phyloP scores from a whole-genome alignment of 805 yeast genomes.

The Brettanomyces nanus region DNA sequence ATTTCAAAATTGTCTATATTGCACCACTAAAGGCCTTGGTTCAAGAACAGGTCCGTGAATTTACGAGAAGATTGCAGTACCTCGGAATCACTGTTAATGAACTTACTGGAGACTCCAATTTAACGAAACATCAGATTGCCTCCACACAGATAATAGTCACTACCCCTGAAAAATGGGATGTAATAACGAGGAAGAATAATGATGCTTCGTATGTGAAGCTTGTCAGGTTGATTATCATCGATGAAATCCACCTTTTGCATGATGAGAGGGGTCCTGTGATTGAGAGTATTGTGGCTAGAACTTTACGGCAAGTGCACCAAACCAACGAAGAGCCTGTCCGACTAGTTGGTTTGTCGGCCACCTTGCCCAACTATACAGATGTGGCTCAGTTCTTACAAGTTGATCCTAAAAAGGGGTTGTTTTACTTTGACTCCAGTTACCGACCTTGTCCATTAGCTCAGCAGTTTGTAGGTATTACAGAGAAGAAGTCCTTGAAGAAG shows the following conservation, averaged over 20 bases:
- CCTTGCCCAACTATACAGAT: constrained; percentile 81
- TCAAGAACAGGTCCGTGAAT: constrained; percentile 88
- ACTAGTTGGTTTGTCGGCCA: constrained; percentile 83
- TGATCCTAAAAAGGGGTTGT: constrained; percentile 49
- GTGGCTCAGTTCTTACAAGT: constrained; percentile 79
- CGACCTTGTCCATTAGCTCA: constrained; percentile 93
- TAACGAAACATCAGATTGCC: constrained; percentile 66
- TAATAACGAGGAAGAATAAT: constrained; percentile 74
- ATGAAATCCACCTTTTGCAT: constrained; percentile 87
- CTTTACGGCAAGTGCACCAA: constrained; percentile 40
- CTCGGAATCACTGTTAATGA: constrained; percentile 73
- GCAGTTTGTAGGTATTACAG: constrained; percentile 82
- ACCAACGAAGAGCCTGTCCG: constrained; percentile 41
- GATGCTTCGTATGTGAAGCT: constrained; percentile 57
- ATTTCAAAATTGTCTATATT: constrained; percentile 74
- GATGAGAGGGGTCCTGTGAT: constrained; percentile 94
- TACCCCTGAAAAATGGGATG: constrained; percentile 98
- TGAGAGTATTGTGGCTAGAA: constrained; percentile 79
- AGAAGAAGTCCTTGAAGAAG: constrained; percentile 68
- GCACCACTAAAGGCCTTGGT: constrained; percentile 94
- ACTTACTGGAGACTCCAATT: constrained; percentile 80
- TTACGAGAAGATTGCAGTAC: constrained; percentile 55
- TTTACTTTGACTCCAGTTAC: constrained; percentile 73
- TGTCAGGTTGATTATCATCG: constrained; percentile 70
- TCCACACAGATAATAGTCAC: constrained; percentile 81